Base-by-base conservation (phyloP, 192 early-diverging fungal species). In the Coemansia sp. region DNA sequence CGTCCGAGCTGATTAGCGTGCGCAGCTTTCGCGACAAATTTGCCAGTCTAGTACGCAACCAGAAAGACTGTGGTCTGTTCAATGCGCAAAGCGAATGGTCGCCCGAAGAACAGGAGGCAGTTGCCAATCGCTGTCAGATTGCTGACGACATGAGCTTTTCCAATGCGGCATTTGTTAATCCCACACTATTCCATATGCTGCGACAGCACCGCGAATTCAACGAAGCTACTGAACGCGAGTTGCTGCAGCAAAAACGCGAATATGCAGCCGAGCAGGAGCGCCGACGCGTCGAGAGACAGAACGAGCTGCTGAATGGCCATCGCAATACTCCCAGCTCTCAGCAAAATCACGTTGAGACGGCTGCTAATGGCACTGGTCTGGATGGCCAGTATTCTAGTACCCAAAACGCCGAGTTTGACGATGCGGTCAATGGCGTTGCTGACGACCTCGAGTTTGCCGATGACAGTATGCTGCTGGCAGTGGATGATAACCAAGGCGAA, bases 121-220 rank as follows among this genome's bases (percentile, higher is more conserved):
- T 82, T 17, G 80, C 67, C 3, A 48, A 38, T 16, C 67, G 75
- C 39, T 82, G 80, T 52, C 55, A 67, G 53, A 77, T 82, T 38
- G 71, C 60, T 16, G 80, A 82, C 59, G 80, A 82, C 37, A 59
- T 77, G 55, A 77, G 80, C 54, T 82, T 82, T 52, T 82, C 80
- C 38, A 77, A 76, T 19, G 64, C 80, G 4, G 71, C 80, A 6
- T 82, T 82, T 71, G 80, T 82, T 35, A 82, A 82, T 23, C 80
- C 80, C 38, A 82, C 80, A 2, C 58, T 82, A n/a, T 82, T 82
- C 56, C 75, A 76, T 35, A 82, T 82, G 80, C 75, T 82, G 41
- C 74, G 80, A 25, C 74, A 82, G 43, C 80, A 82, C 49, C 80
- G 80, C 48, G 80, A 82, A 65, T 82, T 82, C 53, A 82, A 76